Base-by-base conservation (phyloP, 2,329 filamentous ascomycete genomes). In the Rachicladosporium sp. region DNA sequence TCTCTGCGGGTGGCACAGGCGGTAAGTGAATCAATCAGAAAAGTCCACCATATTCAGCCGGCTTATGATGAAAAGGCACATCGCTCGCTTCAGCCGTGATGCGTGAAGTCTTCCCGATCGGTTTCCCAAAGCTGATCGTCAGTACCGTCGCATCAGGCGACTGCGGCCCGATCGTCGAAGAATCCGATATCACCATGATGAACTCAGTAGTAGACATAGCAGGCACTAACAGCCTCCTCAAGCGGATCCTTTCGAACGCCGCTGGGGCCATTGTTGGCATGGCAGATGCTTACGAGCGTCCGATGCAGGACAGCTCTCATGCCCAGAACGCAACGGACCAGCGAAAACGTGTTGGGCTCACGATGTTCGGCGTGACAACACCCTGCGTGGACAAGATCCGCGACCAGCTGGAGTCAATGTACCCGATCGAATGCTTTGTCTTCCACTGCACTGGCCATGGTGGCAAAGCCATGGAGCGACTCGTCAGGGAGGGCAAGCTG, bases 311-410 rank as follows among this genome's bases (percentile, higher is more conserved):
- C 7, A 27, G 23, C 23, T 10, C 32, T 3, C 35, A 36, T 11
- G 19, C 31, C 6, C 34, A n/a, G n/a, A 23, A 27, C 3, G 27
- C 34, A 10, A 35, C 37, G 11, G 32, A 41, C 6, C 34, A 34
- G 15, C 68, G 66, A 48, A 70, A 67, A 40, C 62, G 69, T 0
- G 63, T 84, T 5, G 80, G 70, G 0, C 70, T 83, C 15, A 82
- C 79, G 2, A 84, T 84, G 80, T 84, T 83, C 51, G 80, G 80
- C 2, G 78, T 84, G 5, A 85, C 80, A 0, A 84, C 79, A 0
- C 77, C 78, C 0, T 73, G 71, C 8, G 78, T 78, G 0, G 71
- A 78, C 35, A 58, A 55, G 1, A 70, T 79, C 2, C 67, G 76
- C 0, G 48, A 56, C 1, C 57, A 70, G 35, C 63, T 82, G 0